A percentile compares a stretch with the other conserved stretches of the same genome.
Evolutionary conservation across 148 eudicot genomes (phyloP).

Genomic region (Cornus controversa): DNA sequence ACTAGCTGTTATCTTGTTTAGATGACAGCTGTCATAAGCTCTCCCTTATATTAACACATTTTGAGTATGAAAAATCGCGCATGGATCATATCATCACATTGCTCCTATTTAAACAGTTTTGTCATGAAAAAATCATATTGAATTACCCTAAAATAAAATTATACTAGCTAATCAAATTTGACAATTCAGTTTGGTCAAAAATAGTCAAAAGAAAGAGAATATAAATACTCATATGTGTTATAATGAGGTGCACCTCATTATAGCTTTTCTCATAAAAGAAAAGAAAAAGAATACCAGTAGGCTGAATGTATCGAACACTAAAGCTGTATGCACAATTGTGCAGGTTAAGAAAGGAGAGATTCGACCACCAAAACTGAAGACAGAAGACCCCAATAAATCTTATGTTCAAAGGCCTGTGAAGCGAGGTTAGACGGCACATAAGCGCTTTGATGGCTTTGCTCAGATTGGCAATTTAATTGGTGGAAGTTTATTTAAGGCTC

Average conservation of each 20-base stretch:
- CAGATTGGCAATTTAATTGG: background rate
- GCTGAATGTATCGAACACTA: background rate
- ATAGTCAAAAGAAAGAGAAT: too few relatives aligned
- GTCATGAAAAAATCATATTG: too few relatives aligned
- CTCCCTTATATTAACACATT: too few relatives aligned
- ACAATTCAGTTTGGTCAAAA: too few relatives aligned
- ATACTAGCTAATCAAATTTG: too few relatives aligned
- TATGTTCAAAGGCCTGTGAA: conserved; percentile 97
- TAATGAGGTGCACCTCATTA: too few relatives aligned
- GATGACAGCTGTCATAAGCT: background rate
- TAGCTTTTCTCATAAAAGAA: too few relatives aligned
- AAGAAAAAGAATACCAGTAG: background rate
- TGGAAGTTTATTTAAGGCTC: background rate
- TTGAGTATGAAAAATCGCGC: too few relatives aligned
- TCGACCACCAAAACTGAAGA: conserved; percentile 97
- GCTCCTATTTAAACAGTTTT: too few relatives aligned
- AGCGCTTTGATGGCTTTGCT: background rate
- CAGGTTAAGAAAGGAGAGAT: conserved; percentile 93
- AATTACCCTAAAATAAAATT: too few relatives aligned
- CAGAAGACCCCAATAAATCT: conserved; percentile 96
- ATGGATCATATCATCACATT: too few relatives aligned
- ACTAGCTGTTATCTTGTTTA: background rate
- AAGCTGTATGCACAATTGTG: background rate
- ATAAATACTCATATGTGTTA: too few relatives aligned
- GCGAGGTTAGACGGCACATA: conserved; percentile 37